These are phyloP conservation scores for Candida bentonensis DNA, from an alignment of 805 yeast species.

Conservation along the genomic window DNA sequence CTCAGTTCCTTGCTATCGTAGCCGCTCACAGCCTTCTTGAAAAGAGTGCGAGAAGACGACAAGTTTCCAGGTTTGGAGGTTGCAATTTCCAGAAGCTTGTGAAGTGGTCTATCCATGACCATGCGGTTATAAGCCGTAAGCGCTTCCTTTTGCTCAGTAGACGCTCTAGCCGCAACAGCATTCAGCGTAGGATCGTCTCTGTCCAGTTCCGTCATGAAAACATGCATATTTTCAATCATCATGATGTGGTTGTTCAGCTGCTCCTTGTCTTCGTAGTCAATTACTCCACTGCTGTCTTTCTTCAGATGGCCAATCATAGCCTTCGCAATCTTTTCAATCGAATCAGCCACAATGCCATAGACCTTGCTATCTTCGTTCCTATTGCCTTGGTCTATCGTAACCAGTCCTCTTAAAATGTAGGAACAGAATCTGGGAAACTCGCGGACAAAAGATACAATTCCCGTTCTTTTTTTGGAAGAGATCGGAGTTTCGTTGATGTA, in stretches of 20 bases:
- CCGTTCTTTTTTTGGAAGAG: constrained; percentile 25
- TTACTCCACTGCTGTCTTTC: constrained; percentile 11
- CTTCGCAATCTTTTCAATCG: constrained; percentile 19
- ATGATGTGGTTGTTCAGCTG: constrained; percentile 30
- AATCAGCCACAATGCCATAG: constrained; percentile 15
- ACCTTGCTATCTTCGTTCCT: constrained; percentile 8
- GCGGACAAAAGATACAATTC: constrained; percentile 31
- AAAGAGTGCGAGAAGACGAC: constrained; percentile 17
- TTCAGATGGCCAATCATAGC: constrained; percentile 21
- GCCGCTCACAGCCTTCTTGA: constrained; percentile 41
- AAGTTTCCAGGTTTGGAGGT: constrained; percentile 36
- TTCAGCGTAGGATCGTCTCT: constrained; percentile 8
- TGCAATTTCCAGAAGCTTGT: constrained; percentile 53
- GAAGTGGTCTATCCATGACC: constrained; percentile 42
- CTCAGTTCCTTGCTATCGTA: constrained; percentile 48
- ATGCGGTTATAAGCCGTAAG: constrained; percentile 29
- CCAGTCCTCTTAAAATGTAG: constrained; percentile 23
- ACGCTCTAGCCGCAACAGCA: constrained; percentile 17
- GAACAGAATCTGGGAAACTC: constrained; percentile 34
- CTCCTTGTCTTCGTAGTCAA: constrained; percentile 22
- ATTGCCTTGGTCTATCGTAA: constrained; percentile 5
- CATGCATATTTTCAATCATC: constrained; percentile 39
- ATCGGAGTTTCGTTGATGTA: constrained; percentile 26
- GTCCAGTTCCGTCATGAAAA: constrained; percentile 26
- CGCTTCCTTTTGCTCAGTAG: constrained; percentile 20